Evolutionary conservation across 441 rosid species (phyloP), one percentile per base, ranked within the genome.

Genomic region (Cnidoscolus chayamansa): DNA sequence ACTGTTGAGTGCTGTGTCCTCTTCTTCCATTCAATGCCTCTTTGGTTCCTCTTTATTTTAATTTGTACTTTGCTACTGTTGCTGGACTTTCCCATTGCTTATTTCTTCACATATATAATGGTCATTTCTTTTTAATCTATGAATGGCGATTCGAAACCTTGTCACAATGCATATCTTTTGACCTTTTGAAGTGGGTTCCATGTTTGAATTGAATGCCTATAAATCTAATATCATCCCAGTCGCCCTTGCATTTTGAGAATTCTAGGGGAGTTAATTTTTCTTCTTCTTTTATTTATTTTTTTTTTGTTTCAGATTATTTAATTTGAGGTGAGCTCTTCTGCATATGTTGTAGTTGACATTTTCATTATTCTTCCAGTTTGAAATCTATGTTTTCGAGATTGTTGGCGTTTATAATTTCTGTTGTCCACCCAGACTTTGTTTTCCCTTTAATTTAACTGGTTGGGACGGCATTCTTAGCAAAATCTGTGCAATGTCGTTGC

Each of bases 181-280:
- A n/a, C 20, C 16, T 64, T 68, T 68, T 54, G 17, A 54, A 17
- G 51, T 55, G 71, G 71, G 35, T 68, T 68, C 17, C n/a, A 15
- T 40, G 17, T 53, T n/a, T n/a, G 15, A 25, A 37, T n/a, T n/a
- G 15, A 25, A 37, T 67, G 31, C 35, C 37, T 54, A 13, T 35
- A 55, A 55, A 53, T 54, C 20, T 35, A 55, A 55, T 35, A 54
- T 67, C 9, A 35, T 32, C 61, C 62, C 35, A 17, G 47, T 35
- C 10, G 17, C 53, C 35, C 2, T 57, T 57, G 25, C 11, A 16
- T 57, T 57, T 20, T 12, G 40, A 2, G 9, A 10, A 4, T 65
- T 10, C 37, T 6, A 65, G 30, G 17, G 31, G 66, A 40, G 65
- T 31, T 61, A 6, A 10, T 17, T 54, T 53, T 32, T 55, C 12